Conservation (phyloP, 352 stramenopile species). For the Blastocystis sp. region DNA sequence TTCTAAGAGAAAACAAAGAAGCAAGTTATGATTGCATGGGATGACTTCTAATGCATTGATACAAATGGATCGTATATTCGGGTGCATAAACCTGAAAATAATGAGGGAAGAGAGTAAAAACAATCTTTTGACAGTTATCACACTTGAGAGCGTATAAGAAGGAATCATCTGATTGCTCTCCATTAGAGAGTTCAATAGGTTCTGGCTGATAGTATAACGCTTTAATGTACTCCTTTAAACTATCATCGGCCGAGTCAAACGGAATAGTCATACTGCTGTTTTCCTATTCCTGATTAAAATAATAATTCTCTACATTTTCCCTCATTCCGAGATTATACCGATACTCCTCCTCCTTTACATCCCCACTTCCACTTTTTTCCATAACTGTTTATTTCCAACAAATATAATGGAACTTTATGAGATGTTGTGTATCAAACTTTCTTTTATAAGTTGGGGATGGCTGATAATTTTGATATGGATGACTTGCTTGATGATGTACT, state of each 20-base stretch:
- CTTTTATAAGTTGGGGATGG: background rate
- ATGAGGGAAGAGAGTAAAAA: background rate
- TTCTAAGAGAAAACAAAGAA: too few relatives aligned
- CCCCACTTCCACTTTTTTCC: too few relatives aligned
- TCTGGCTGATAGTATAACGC: background rate
- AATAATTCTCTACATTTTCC: background rate
- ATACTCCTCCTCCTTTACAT: background rate
- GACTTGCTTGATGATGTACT: slow-evolving; percentile 14
- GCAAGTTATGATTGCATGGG: too few relatives aligned
- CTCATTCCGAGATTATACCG: background rate
- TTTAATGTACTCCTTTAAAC: background rate
- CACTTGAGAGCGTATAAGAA: background rate
- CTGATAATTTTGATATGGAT: slow-evolving; percentile 12
- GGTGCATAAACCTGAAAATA: background rate
- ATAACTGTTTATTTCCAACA: too few relatives aligned
- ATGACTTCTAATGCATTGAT: background rate
- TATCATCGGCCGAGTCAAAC: background rate
- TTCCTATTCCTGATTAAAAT: background rate
- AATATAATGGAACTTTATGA: too few relatives aligned
- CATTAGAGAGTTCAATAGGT: background rate
- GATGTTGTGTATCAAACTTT: background rate
- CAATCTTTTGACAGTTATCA: background rate
- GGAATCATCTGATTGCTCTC: background rate
- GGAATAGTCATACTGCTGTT: background rate
- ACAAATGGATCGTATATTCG: background rate